Conservation (phyloP, 257 asterid species). For the Solanum gracilifrons region DNA sequence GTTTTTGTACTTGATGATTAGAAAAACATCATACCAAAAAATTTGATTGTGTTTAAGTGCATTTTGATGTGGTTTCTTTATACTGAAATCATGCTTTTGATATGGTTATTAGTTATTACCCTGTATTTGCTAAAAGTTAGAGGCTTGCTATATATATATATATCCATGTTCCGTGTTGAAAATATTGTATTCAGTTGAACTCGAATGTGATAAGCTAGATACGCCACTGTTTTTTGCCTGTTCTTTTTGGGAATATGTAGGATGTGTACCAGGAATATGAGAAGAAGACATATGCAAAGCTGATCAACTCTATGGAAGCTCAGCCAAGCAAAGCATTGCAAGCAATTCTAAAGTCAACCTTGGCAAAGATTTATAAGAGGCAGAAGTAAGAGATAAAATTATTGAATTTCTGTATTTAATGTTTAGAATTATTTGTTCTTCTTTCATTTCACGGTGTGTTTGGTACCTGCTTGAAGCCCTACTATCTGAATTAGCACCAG, state of each 20-base stretch:
- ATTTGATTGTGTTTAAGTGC: neutral
- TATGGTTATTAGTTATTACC: neutral
- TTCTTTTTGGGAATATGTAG: neutral
- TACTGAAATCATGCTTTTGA: neutral
- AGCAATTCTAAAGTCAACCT: slow-evolving; percentile 23
- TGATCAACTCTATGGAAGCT: slow-evolving; percentile 14
- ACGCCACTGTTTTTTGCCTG: neutral
- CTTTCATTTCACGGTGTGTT: neutral
- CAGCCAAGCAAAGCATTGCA: slow-evolving; percentile 27
- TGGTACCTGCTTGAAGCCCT: neutral
- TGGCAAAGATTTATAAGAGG: slow-evolving; percentile 34
- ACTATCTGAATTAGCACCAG: neutral
- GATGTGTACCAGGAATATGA: slow-evolving; percentile 21
- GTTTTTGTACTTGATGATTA: slow-evolving; percentile 38
- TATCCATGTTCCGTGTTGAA: neutral
- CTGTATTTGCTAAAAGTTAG: neutral
- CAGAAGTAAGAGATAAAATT: slow-evolving; percentile 8
- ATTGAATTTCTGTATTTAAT: neutral
- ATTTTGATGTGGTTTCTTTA: neutral
- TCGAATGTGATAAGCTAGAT: neutral
- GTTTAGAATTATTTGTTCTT: neutral
- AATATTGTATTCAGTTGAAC: neutral
- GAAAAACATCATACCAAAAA: neutral
- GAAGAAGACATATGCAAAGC: slow-evolving; percentile 20
- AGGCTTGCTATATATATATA: neutral